These are phyloP conservation scores for Corchorus olitorius DNA, from an alignment of 345 rosid genomes.

Conservation along the genomic window DNA sequence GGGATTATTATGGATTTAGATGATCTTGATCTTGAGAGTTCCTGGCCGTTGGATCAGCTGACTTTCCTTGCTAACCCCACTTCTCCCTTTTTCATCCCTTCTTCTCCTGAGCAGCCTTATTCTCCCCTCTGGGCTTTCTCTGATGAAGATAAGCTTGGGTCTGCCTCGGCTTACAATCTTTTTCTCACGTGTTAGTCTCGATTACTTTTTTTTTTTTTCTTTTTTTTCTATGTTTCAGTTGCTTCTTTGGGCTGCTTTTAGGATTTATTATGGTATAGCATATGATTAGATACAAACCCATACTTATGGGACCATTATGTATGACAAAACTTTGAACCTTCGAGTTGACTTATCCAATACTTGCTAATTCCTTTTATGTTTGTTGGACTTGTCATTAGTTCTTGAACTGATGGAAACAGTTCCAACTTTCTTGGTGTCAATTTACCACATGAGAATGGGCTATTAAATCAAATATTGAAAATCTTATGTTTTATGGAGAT, in stretches of 20 bases:
- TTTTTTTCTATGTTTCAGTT: not conserved
- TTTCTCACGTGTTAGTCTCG: conserved; percentile 54
- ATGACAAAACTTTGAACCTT: no score
- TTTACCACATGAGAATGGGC: not conserved
- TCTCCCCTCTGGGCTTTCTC: conserved; percentile 97
- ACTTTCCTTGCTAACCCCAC: conserved; percentile 48
- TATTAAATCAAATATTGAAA: not conserved
- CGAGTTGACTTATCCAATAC: no score
- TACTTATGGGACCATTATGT: no score
- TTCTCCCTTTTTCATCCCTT: conserved; percentile 52
- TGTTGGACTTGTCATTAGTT: no score
- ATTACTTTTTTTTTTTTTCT: not conserved
- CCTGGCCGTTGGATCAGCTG: conserved; percentile 87
- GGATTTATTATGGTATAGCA: no score
- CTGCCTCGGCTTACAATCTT: conserved; percentile 40
- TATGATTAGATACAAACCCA: no score
- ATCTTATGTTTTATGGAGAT: not conserved
- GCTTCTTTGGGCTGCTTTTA: not conserved
- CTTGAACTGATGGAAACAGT: not conserved
- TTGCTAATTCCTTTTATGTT: not conserved
- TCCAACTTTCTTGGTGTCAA: not conserved
- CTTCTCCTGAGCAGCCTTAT: conserved; percentile 70
- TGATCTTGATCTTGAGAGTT: conserved; percentile 63
- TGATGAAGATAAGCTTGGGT: conserved; percentile 44
- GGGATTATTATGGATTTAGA: conserved; percentile 58